phyloP scores from a whole-genome alignment of 108 stramenopile species.

The Skeletonema tropicum region DNA sequence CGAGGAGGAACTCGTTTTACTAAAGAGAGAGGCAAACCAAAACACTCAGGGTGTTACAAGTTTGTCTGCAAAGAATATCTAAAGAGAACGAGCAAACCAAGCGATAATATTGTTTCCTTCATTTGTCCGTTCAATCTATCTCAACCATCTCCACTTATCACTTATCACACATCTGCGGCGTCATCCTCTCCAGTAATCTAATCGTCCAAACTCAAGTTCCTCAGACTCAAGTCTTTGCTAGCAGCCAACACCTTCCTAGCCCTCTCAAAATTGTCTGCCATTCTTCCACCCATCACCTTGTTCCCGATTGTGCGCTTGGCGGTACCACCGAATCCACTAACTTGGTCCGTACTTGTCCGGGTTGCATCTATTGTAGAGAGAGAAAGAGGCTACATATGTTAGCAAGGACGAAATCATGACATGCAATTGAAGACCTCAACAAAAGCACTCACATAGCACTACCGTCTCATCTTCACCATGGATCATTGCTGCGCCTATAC shows the following conservation, averaged over 20 bases:
- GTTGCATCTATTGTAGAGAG: conserved; percentile 22
- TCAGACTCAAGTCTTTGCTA: neutral
- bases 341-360: conserved; percentile 64
- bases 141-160: too few relatives aligned
- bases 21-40: too few relatives aligned
- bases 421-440: neutral
- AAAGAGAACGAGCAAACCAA: too few relatives aligned
- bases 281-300: conserved; percentile 53
- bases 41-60: too few relatives aligned
- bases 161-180: too few relatives aligned
- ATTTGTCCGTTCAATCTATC: too few relatives aligned
- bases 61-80: too few relatives aligned
- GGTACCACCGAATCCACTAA: conserved; percentile 56
- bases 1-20: too few relatives aligned
- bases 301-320: conserved; percentile 58
- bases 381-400: neutral
- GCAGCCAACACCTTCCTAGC: conserved; percentile 38
- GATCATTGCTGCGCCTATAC: conserved; percentile 50
- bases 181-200: too few relatives aligned
- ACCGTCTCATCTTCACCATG: conserved; percentile 44
- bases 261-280: conserved; percentile 55
- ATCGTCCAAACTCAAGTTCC: neutral
- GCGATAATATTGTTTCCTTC: too few relatives aligned
- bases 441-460: conserved; percentile 32
- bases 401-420: conserved; percentile 1